Percentiles rank a stretch among this genome's conserved stretches.
Conservation (phyloP, 164 flowering plant genomes). For the Liquidambar formosana region DNA sequence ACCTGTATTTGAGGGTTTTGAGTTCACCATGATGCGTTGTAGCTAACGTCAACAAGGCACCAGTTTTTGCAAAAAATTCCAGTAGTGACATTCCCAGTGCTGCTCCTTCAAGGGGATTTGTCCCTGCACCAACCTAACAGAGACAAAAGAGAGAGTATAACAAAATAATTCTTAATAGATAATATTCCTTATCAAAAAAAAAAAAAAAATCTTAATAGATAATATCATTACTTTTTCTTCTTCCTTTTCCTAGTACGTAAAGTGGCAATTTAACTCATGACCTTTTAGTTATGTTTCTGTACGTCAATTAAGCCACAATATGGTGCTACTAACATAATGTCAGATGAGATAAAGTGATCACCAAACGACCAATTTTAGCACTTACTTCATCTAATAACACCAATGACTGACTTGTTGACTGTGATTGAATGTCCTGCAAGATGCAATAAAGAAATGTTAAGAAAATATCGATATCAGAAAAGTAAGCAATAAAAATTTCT, state of each 20-base stretch:
- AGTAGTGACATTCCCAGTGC: conserved; percentile 94
- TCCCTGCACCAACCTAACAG: conserved; percentile 91
- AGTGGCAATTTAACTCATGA: background rate
- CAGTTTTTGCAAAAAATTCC: conserved; percentile 82
- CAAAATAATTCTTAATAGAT: background rate
- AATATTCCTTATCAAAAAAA: too few species aligned
- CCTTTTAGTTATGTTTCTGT: background rate
- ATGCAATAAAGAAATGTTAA: conserved; percentile 8
- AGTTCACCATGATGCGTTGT: conserved; percentile 98
- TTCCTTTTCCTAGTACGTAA: background rate
- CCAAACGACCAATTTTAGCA: background rate
- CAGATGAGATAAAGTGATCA: background rate
- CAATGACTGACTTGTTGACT: conserved; percentile 69
- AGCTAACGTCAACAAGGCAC: conserved; percentile 76
- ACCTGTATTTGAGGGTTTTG: conserved; percentile 94
- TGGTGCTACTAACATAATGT: background rate
- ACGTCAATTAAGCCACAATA: background rate
- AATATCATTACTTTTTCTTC: background rate
- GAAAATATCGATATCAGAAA: background rate
- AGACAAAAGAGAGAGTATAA: background rate
- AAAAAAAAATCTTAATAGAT: background rate
- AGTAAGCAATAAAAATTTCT: background rate
- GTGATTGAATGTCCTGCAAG: conserved; percentile 68
- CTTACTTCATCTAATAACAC: conserved; percentile 94
- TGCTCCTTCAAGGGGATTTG: conserved; percentile 98